Evolutionary conservation across 2,329 filamentous ascomycete species (phyloP).

Genomic region (Phialocephala subalpina): DNA sequence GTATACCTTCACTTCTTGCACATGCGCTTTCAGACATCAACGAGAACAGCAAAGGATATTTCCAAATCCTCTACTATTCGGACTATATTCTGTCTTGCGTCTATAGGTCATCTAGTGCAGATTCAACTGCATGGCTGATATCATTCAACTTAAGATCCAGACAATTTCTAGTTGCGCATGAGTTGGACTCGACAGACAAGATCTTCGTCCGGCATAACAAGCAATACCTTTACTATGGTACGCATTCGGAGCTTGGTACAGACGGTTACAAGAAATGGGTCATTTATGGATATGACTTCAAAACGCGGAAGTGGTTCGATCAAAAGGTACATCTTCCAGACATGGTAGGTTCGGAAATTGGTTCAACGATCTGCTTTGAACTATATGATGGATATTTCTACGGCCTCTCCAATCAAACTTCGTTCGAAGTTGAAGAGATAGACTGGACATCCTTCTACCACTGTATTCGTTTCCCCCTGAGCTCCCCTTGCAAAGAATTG

Average conservation of each 20-base stretch:
- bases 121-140: conserved; percentile 59
- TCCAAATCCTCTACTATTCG: conserved; percentile 64
- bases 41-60: conserved; percentile 50
- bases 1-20: conserved; percentile 54
- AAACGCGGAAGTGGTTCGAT: conserved; percentile 48
- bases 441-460: conserved; percentile 76
- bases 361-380: conserved; percentile 75
- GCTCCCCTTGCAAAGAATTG: conserved; percentile 49
- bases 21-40: conserved; percentile 47
- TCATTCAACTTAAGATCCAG: conserved; percentile 53
- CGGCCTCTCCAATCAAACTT: conserved; percentile 71
- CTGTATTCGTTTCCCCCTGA: conserved; percentile 68
- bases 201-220: conserved; percentile 73
- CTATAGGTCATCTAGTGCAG: conserved; percentile 53
- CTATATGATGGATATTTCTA: conserved; percentile 73
- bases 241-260: conserved; percentile 60
- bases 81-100: conserved; percentile 65
- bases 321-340: conserved; percentile 60
- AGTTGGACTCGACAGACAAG: conserved; percentile 56
- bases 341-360: conserved; percentile 70
- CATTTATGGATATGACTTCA: conserved; percentile 61
- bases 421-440: conserved; percentile 67
- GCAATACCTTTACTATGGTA: conserved; percentile 71
- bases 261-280: conserved; percentile 70
- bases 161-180: conserved; percentile 51